Conservation (phyloP, 768 basidiomycete genomes). For the Psilocybe cubensis region DNA sequence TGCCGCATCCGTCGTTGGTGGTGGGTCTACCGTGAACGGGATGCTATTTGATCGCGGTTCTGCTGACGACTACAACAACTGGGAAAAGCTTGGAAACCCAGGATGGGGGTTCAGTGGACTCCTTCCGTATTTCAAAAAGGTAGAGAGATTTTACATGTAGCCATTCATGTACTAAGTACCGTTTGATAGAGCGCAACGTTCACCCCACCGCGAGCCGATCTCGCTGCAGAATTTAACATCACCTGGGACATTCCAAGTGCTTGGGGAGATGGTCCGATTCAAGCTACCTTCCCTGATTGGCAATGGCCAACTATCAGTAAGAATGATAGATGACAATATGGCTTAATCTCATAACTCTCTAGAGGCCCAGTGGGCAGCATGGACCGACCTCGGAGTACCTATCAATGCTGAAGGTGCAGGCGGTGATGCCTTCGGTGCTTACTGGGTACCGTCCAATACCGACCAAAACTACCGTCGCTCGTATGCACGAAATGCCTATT, state of each 20-base stretch:
- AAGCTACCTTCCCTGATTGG: conserved; percentile 17
- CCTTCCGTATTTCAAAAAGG: conserved; percentile 12
- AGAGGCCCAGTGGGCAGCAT: conserved; percentile 16
- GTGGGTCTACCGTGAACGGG: conserved; percentile 14
- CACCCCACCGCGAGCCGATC: conserved; percentile 12
- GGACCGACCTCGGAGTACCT: conserved; percentile 13
- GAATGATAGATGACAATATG: background rate
- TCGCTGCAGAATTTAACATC: conserved; percentile 12
- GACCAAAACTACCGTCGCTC: conserved; percentile 16
- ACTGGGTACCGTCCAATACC: conserved; percentile 16
- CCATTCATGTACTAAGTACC: background rate
- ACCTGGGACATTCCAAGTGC: conserved; percentile 14
- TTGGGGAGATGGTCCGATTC: conserved; percentile 14
- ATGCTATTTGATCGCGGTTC: conserved; percentile 15
- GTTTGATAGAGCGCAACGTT: background rate
- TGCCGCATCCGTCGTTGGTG: conserved; percentile 16
- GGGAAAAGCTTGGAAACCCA: conserved; percentile 14
- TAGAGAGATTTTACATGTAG: background rate
- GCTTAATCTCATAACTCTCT: background rate
- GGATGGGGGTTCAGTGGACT: conserved; percentile 15
- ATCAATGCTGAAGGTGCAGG: conserved; percentile 12
- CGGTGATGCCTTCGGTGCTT: conserved; percentile 14
- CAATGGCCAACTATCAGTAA: conserved; percentile 16
- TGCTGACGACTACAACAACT: conserved; percentile 16
- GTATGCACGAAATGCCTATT: conserved; percentile 12